Base-by-base conservation (phyloP, 176 grass and related monocot species). In the Pontederia paniculata region DNA sequence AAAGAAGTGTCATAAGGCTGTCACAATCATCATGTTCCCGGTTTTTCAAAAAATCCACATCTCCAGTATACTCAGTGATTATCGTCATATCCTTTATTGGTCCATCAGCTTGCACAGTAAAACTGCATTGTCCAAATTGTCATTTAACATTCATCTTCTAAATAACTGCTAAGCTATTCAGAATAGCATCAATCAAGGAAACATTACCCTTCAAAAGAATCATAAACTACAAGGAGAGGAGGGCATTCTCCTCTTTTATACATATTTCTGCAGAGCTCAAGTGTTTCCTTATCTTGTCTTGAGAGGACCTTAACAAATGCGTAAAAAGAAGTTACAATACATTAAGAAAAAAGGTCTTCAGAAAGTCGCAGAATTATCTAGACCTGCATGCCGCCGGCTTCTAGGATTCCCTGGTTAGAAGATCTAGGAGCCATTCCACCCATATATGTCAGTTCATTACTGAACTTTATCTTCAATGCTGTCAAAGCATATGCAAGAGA, bases 361-460 rank as follows among this genome's bases (percentile, higher is more conserved):
- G 20, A 23, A 12, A 44, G 13, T 37, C 12, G 16, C 57, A 51
- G 43, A 37, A 37, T 6, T 15, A 62, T 62, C 54, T 46, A 67
- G 20, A 89, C 90, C 90, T 89, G 90, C 85, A 96, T 96, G 53
- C 85, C 85, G 63, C 79, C 90, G 72, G 80, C 69, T 63, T 96
- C 79, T 56, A 89, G 22, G 56, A 25, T 78, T 25, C 82, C 85
- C 52, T 70, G 73, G 75, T 96, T 96, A 44, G 58, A 65, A 68
- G 69, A 83, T 70, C 61, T 79, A 48, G 79, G 71, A 17, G 76
- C 90, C 82, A 86, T 86, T 65, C 57, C 65, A 23, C 79, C 52
- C 45, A 89, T 54, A 17, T 89, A 89, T 31, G 73, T 78, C 42
- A 89, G 50, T 43, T 96, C 77, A 74, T 96, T 89, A 52, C 81